Conservation (phyloP, 2,329 filamentous ascomycete genomes). For the Nemania sp. region DNA sequence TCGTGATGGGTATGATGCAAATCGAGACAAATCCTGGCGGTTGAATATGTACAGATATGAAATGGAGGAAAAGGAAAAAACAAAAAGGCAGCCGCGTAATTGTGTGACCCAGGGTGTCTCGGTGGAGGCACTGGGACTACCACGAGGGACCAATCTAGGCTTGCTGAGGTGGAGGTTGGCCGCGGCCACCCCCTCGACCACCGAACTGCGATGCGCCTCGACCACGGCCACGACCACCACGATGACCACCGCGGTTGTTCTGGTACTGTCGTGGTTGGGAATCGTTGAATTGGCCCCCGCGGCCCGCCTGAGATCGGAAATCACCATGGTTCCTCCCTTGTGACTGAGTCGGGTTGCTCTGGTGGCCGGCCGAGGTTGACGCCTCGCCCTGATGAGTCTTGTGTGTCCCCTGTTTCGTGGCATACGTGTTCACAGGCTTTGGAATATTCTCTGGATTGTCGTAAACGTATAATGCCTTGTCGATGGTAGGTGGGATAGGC, state of each 20-base stretch:
- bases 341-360: conserved; percentile 29
- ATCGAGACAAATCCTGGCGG: conserved; percentile 37
- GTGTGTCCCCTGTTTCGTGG: conserved; percentile 26
- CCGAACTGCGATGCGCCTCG: conserved; percentile 42
- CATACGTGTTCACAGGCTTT: conserved; percentile 67
- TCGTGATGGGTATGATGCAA: conserved; percentile 43
- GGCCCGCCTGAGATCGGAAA: conserved; percentile 31
- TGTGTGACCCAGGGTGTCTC: conserved; percentile 5
- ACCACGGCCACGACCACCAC: conserved; percentile 38
- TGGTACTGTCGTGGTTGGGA: conserved; percentile 40
- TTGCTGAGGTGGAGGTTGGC: conserved; percentile 38
- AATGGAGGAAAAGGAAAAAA: too few species aligned
- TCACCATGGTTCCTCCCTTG: conserved; percentile 38
- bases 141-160: conserved; percentile 24
- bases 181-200: conserved; percentile 40
- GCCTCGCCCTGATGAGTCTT: conserved; percentile 35
- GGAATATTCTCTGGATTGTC: conserved; percentile 95
- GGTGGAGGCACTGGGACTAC: conserved; percentile 11
- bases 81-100: conserved; percentile 20
- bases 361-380: conserved; percentile 31
- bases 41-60: conserved; percentile 41
- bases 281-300: conserved; percentile 39
- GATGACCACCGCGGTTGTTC: conserved; percentile 34
- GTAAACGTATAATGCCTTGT: conserved; percentile 98
- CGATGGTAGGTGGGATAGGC: conserved; percentile 90